Evolutionary conservation across 1,284 basidiomycete genomes (phyloP).

Genomic region (Erythrobasidium hasegawianum): DNA sequence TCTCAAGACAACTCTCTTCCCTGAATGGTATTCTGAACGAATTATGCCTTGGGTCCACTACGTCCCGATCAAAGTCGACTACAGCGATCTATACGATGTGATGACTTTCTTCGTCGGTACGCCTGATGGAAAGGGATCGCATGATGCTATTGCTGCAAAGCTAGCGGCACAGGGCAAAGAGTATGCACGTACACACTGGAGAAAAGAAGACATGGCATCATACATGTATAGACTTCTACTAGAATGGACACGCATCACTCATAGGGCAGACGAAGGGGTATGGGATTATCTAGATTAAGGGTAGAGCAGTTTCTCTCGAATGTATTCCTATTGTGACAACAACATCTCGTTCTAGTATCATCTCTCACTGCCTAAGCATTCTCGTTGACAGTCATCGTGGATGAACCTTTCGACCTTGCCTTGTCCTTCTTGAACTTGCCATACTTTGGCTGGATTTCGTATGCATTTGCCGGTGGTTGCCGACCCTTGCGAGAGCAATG

Average conservation of each 20-base stretch:
- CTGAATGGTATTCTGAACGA: slow-evolving; percentile 53
- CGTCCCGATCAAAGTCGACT: slow-evolving; percentile 52
- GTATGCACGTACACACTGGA: slow-evolving; percentile 50
- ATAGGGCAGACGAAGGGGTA: slow-evolving; percentile 25
- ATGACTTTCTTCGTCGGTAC: slow-evolving; percentile 54
- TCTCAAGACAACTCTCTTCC: slow-evolving; percentile 63
- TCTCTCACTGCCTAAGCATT: neutral
- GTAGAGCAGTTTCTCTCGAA: too few relatives aligned
- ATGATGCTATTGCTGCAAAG: slow-evolving; percentile 52
- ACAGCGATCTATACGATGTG: slow-evolving; percentile 53
- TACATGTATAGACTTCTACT: slow-evolving; percentile 22
- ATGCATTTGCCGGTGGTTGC: slow-evolving; percentile 10
- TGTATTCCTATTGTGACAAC: neutral
- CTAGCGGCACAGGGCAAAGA: slow-evolving; percentile 51
- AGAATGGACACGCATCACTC: slow-evolving; percentile 25
- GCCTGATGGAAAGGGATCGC: slow-evolving; percentile 48
- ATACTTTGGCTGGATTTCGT: slow-evolving; percentile 23
- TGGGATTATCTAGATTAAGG: slow-evolving; percentile 18
- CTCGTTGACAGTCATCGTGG: slow-evolving; percentile 9
- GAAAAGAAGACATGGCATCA: slow-evolving; percentile 44
- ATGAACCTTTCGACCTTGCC: neutral
- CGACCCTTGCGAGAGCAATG: neutral
- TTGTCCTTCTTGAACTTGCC: slow-evolving; percentile 25
- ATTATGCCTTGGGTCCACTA: slow-evolving; percentile 45
- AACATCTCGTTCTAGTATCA: too few relatives aligned